phyloP scores from a whole-genome alignment of 176 grass and related monocot genomes.

The Typha latifolia region DNA sequence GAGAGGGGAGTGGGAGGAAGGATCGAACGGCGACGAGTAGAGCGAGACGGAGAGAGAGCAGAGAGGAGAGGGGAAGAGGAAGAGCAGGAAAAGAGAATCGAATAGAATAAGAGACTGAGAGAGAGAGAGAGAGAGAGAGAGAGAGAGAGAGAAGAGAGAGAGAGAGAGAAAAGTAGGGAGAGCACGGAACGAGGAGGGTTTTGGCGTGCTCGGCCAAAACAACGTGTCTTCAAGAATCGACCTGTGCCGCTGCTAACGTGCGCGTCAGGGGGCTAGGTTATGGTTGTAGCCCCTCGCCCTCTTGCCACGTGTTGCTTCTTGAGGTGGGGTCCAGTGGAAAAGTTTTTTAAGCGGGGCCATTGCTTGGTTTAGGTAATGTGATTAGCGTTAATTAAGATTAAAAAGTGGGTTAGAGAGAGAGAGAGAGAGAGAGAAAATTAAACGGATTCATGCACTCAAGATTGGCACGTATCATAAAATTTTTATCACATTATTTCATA shows the following conservation, averaged over 20 bases:
- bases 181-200: not conserved
- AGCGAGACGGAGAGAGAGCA: not conserved
- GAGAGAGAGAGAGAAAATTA: no score
- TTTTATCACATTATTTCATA: no score
- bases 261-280: not conserved
- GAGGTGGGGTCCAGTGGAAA: not conserved
- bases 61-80: not conserved
- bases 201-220: constrained; percentile 4
- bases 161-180: not conserved
- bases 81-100: not conserved
- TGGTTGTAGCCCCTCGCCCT: not conserved
- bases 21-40: not conserved
- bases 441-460: no score
- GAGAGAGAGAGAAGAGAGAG: not conserved
- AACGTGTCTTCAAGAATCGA: not conserved
- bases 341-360: no score
- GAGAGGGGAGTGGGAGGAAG: not conserved
- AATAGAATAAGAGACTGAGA: not conserved
- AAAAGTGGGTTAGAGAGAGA: no score
- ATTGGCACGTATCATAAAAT: no score
- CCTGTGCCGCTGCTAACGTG: not conserved
- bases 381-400: no score
- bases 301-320: not conserved
- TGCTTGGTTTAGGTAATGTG: no score
- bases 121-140: not conserved